Conservation (phyloP, 257 asterid species). For the Solanum etuberosum region DNA sequence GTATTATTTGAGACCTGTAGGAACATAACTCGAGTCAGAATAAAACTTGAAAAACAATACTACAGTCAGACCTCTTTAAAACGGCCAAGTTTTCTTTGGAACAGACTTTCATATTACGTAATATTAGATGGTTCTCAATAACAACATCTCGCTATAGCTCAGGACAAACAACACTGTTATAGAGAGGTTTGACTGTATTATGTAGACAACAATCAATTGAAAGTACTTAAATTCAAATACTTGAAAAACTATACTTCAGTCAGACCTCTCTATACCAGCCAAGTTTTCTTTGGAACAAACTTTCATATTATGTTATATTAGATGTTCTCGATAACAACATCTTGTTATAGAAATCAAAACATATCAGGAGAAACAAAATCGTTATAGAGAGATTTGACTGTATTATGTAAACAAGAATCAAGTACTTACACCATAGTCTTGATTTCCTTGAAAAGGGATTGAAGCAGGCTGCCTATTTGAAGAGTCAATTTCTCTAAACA, state of each 20-base stretch:
- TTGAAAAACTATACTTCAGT: neutral
- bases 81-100: neutral
- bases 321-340: neutral
- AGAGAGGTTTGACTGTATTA: neutral
- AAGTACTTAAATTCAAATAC: conserved; percentile 15
- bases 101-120: neutral
- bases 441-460: conserved; percentile 19
- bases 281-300: neutral
- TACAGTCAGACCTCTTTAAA: neutral
- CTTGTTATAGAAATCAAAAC: neutral
- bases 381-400: neutral
- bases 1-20: conserved; percentile 28
- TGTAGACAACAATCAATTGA: neutral
- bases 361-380: neutral
- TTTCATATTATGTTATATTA: neutral
- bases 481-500: conserved; percentile 31
- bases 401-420: neutral
- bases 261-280: neutral
- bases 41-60: neutral
- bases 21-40: neutral
- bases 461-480: conserved; percentile 7
- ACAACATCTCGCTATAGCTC: neutral
- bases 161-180: neutral
- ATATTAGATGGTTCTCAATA: neutral
- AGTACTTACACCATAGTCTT: conserved; percentile 39